Conservation (phyloP, 106 monocot genomes). For the Dioscorea zingiberensis region DNA sequence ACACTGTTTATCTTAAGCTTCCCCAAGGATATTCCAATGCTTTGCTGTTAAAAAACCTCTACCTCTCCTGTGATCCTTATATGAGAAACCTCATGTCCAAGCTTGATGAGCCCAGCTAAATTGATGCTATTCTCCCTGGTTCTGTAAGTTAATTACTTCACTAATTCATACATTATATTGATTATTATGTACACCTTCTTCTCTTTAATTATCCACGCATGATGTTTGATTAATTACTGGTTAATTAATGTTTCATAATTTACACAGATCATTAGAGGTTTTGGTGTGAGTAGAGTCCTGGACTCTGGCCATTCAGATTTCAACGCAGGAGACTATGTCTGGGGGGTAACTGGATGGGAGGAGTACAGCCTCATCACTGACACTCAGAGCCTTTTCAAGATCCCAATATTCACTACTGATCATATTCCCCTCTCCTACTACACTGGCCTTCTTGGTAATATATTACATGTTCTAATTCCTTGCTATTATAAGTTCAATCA, state of each 20-base stretch:
- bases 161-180: too few relatives aligned
- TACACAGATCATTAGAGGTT: conserved; percentile 2
- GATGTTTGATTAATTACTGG: too few relatives aligned
- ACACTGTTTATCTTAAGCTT: conserved; percentile 2
- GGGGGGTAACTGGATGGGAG: conserved; percentile 14
- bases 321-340: conserved; percentile 6
- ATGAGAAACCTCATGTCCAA: neutral
- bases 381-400: neutral
- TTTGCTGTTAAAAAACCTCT: conserved; percentile 40
- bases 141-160: neutral
- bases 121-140: neutral
- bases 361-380: conserved; percentile 12
- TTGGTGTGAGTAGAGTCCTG: conserved; percentile 4
- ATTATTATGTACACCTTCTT: neutral
- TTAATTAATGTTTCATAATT: too few relatives aligned
- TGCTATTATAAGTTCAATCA: too few relatives aligned
- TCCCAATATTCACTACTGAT: conserved; percentile 12
- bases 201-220: neutral
- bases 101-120: neutral
- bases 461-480: too few relatives aligned
- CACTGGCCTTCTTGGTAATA: conserved; percentile 10
- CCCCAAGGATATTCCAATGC: conserved; percentile 15
- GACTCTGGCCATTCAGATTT: conserved; percentile 16
- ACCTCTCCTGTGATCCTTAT: conserved; percentile 28
- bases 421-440: conserved; percentile 10